A percentile compares a stretch with the other conserved stretches of the same genome.
phyloP scores from a whole-genome alignment of 352 stramenopile species.

The Aphanomyces cochlioides region DNA sequence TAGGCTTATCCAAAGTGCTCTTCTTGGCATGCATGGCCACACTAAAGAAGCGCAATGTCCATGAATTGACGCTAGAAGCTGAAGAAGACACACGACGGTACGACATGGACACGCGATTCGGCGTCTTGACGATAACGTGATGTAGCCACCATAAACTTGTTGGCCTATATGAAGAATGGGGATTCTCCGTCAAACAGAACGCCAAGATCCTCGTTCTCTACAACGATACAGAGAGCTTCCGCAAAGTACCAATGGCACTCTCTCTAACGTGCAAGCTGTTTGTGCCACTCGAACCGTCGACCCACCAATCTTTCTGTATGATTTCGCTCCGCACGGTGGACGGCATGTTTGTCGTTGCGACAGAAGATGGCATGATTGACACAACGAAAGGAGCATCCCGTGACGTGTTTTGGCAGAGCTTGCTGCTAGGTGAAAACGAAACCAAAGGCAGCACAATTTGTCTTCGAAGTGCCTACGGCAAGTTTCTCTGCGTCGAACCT shows the following conservation, averaged over 20 bases:
- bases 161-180: conserved; percentile 66
- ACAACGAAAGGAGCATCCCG: conserved; percentile 39
- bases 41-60: conserved; percentile 52
- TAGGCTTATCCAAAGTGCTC: conserved; percentile 68
- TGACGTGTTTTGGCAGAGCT: conserved; percentile 60
- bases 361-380: conserved; percentile 58
- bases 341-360: conserved; percentile 63
- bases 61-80: conserved; percentile 51
- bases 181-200: conserved; percentile 49
- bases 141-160: conserved; percentile 54
- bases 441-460: conserved; percentile 41
- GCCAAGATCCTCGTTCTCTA: conserved; percentile 77
- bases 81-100: conserved; percentile 61
- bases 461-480: conserved; percentile 69
- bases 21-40: conserved; percentile 71
- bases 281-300: conserved; percentile 45
- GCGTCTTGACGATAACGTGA: not conserved
- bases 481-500: conserved; percentile 81
- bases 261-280: conserved; percentile 40
- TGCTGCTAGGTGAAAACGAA: conserved; percentile 50
- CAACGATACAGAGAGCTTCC: conserved; percentile 79
- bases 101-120: not conserved
- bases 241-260: conserved; percentile 77
- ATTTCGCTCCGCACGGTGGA: conserved; percentile 58
- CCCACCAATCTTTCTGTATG: conserved; percentile 72